These are phyloP conservation scores for Microstegium vimineum DNA, from an alignment of 176 grass and related monocot genomes.

Conservation along the genomic window DNA sequence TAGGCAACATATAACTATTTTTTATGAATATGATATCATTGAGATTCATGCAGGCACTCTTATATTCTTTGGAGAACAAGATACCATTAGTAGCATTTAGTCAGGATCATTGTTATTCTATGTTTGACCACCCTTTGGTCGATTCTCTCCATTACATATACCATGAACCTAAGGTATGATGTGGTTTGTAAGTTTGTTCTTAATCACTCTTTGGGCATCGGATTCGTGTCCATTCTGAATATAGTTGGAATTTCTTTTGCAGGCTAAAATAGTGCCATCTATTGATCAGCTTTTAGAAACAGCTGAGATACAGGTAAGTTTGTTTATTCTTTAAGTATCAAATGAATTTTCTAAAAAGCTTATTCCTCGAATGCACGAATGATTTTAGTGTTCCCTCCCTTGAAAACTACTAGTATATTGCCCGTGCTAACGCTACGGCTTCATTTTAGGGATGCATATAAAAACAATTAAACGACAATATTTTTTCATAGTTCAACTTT, in stretches of 20 bases:
- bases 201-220: neutral
- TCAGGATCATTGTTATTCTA: constrained; percentile 77
- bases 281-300: constrained; percentile 67
- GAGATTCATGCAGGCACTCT: constrained; percentile 62
- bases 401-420: no score
- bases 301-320: constrained; percentile 70
- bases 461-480: no score
- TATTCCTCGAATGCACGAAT: neutral
- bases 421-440: no score
- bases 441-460: no score
- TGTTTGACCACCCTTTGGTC: constrained; percentile 86
- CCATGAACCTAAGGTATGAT: constrained; percentile 84
- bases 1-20: neutral
- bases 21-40: constrained; percentile 19
- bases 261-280: constrained; percentile 82
- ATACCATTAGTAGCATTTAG: constrained; percentile 95
- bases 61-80: constrained; percentile 78
- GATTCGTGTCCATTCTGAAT: constrained; percentile 32
- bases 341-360: constrained; percentile 10
- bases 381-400: neutral
- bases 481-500: no score
- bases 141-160: constrained; percentile 83
- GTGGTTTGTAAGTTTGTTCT: neutral
- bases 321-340: neutral
- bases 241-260: constrained; percentile 30